These are phyloP conservation scores for Yarrowia sp. DNA, from an alignment of 805 yeast genomes.

Conservation along the genomic window DNA sequence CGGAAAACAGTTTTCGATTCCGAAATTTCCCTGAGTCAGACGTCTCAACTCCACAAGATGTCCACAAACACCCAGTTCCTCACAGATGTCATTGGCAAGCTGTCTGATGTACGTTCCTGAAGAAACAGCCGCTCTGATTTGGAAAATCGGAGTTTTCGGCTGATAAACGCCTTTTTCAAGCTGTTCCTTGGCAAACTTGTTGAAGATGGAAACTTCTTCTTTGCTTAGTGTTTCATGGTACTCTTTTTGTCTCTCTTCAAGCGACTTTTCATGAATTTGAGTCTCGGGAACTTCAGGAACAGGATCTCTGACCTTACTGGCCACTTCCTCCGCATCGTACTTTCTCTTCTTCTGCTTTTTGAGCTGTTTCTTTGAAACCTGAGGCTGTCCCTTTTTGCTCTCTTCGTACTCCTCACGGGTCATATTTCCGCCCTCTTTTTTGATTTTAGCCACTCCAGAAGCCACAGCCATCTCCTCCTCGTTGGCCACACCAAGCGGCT, in stretches of 20 bases:
- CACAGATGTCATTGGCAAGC: constrained; percentile 85
- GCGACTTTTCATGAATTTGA: constrained; percentile 12
- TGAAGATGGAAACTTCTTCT: constrained; percentile 53
- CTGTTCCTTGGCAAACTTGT: constrained; percentile 54
- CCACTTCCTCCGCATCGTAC: constrained; percentile 45
- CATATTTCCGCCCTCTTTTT: constrained; percentile 40
- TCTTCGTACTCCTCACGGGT: constrained; percentile 37
- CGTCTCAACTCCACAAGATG: constrained; percentile 87
- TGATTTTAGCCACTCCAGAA: constrained; percentile 53
- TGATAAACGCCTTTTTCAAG: constrained; percentile 56
- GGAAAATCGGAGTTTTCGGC: constrained; percentile 56
- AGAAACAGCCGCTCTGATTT: constrained; percentile 78
- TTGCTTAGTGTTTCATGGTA: neutral
- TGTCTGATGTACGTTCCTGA: constrained; percentile 96
- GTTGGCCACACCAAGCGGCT: constrained; percentile 49
- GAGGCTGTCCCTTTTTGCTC: constrained; percentile 16
- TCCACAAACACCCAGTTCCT: constrained; percentile 78
- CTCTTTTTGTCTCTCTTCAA: constrained; percentile 48
- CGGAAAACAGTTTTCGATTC: constrained; percentile 70
- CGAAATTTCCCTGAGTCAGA: constrained; percentile 83
- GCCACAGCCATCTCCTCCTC: constrained; percentile 52
- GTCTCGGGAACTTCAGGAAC: constrained; percentile 36
- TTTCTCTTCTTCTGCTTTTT: constrained; percentile 43
- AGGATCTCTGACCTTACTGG: constrained; percentile 37
- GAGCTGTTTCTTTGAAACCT: constrained; percentile 10